Evolutionary conservation across 1,284 basidiomycete species (phyloP), one percentile per base, ranked within the genome.

Genomic region (Crepidotus sp.): DNA sequence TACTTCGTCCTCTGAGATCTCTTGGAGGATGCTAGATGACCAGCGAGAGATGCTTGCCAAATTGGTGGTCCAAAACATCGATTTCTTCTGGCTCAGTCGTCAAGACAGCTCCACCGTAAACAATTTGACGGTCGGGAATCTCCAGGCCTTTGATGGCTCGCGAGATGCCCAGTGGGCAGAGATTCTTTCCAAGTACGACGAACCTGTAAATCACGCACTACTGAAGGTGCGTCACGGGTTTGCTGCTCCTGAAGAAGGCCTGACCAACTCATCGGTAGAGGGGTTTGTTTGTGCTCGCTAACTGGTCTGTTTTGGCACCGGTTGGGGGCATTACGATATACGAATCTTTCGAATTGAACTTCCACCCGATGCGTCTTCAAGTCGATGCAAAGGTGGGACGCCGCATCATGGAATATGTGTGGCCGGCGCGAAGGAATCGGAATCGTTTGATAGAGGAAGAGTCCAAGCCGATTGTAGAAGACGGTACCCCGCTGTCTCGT

Each of bases 281-380:
- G 51, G 73, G 75, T 8, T 60, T 83, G 17, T 86, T 88, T 60
- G 66, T 82, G n/a, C 61, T 77, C 5, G 81, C 82, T 6, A 73
- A 80, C 46, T 92, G 89, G 88, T 79, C 74, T 3, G 75, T 87
- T 15, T 68, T 91, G n/a, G 78, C 90, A 0, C 87, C 93, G 2
- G 91, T 97, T 3, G 95, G 92, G 18, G 95, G 94, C 8, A 97
- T 98, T 54, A 77, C 83, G 6, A 92, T 98, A 52, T 84, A 94
- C 58, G 83, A 92, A 61, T 71, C 76, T 22, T 90, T 96, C 56
- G 79, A 87, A 51, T 65, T 96, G 36, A 77, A 80, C 35, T 66
- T 96, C 41, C 89, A 96, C 61, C 94, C 94, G 0, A 75, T 97
- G 55, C 80, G 86, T 36, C 70, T 97, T 13, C 89, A 93, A 56